Percentiles rank a stretch among this genome's conserved stretches.
Evolutionary conservation across 257 asterid species (phyloP).

Genomic region (Schizonepeta tenuifolia): DNA sequence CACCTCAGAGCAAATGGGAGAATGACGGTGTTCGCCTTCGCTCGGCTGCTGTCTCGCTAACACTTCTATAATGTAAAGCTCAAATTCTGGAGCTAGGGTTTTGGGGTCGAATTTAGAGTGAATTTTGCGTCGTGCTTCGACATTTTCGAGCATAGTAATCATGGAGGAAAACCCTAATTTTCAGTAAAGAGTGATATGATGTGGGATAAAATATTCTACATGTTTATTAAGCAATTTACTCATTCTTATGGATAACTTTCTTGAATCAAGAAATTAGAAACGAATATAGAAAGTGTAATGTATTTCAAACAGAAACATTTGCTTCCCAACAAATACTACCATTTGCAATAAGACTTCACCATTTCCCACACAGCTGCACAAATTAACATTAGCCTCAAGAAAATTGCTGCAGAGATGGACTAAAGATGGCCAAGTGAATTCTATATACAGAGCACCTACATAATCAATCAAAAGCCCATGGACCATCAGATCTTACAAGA

Average conservation of each 20-base stretch:
- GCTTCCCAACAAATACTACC: too few species aligned
- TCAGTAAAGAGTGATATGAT: background rate
- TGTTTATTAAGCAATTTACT: background rate
- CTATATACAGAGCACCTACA: background rate
- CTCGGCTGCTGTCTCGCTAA: conserved; percentile 86
- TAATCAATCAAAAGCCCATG: background rate
- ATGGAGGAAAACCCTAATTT: background rate
- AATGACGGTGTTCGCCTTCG: conserved; percentile 80
- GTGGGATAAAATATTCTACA: background rate
- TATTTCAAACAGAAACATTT: too few species aligned
- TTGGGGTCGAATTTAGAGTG: background rate
- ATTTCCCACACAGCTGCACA: conserved; percentile 16
- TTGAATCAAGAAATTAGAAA: background rate
- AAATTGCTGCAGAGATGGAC: background rate
- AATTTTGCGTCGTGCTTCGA: background rate
- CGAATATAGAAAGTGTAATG: background rate
- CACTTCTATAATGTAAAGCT: conserved; percentile 43
- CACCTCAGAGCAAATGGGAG: conserved; percentile 77
- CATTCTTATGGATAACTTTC: background rate
- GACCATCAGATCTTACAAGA: background rate
- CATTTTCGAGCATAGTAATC: background rate
- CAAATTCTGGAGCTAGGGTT: background rate
- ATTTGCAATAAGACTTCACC: background rate
- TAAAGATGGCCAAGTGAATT: background rate
- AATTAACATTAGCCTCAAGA: background rate